A percentile compares a stretch with the other conserved stretches of the same genome.
Evolutionary conservation across 768 basidiomycete genomes (phyloP).

Genomic region (Tulasnella calospora): DNA sequence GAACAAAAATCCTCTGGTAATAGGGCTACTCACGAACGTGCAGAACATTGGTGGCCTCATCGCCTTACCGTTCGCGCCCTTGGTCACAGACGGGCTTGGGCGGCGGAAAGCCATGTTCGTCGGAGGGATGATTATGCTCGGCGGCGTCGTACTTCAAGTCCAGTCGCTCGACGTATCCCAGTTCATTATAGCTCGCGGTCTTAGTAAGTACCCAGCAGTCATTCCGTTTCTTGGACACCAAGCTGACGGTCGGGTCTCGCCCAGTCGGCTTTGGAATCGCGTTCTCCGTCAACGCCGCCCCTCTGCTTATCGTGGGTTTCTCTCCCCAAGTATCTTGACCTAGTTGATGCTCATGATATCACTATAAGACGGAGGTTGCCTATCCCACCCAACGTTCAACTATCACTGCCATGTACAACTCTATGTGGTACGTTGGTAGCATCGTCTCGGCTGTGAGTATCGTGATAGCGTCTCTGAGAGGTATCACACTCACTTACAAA

Average conservation of each 20-base stretch:
- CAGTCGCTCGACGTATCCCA: slow-evolving; percentile 45
- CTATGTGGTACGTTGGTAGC: slow-evolving; percentile 49
- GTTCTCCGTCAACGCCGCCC: slow-evolving; percentile 52
- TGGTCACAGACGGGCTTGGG: slow-evolving; percentile 55
- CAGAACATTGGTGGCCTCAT: slow-evolving; percentile 32
- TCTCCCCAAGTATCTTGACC: background rate
- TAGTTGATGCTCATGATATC: background rate
- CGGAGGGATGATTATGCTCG: slow-evolving; percentile 59
- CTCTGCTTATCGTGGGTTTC: slow-evolving; percentile 19
- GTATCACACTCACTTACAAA: background rate
- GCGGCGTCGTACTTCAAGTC: slow-evolving; percentile 55
- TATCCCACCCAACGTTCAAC: slow-evolving; percentile 56
- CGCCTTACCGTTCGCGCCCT: slow-evolving; percentile 60
- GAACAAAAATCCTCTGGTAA: background rate
- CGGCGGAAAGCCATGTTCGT: slow-evolving; percentile 55
- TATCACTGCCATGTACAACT: slow-evolving; percentile 19
- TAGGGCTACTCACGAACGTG: slow-evolving; percentile 22
- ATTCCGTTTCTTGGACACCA: background rate
- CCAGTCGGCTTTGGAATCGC: slow-evolving; percentile 60
- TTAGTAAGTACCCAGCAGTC: slow-evolving; percentile 33
- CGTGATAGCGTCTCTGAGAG: background rate
- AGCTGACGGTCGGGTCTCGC: background rate
- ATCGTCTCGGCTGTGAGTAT: slow-evolving; percentile 39
- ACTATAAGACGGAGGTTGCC: slow-evolving; percentile 39
- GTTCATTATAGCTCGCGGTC: slow-evolving; percentile 54